Evolutionary conservation across 495 filamentous ascomycete species (phyloP).

Genomic region (Penicillium riverlandense): DNA sequence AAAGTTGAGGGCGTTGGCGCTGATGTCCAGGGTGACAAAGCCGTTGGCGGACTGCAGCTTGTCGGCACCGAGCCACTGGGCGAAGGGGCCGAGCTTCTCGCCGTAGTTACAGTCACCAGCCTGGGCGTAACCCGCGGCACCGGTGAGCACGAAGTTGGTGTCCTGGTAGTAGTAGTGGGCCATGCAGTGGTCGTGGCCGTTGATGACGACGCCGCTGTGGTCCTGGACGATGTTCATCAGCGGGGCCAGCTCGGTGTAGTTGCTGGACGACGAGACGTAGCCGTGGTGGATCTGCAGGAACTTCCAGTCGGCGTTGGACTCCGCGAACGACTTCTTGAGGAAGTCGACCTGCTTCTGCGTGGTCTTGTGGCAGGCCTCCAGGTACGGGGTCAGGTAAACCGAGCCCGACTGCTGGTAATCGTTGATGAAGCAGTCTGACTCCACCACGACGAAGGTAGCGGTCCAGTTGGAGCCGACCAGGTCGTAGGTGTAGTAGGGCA

Average conservation of each 20-base stretch:
- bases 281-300: slow-evolving; percentile 17
- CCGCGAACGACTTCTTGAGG: slow-evolving; percentile 8
- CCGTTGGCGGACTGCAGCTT: slow-evolving; percentile 11
- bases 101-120: slow-evolving; percentile 19
- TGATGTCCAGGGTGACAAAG: slow-evolving; percentile 18
- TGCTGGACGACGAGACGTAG: slow-evolving; percentile 9
- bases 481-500: slow-evolving; percentile 16
- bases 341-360: slow-evolving; percentile 13
- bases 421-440: slow-evolving; percentile 17
- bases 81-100: slow-evolving; percentile 9
- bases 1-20: slow-evolving; percentile 11
- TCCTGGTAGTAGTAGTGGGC: slow-evolving; percentile 15
- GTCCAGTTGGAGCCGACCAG: slow-evolving; percentile 13
- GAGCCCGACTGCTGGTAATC: slow-evolving; percentile 10
- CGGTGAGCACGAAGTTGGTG: slow-evolving; percentile 15
- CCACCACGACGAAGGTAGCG: slow-evolving; percentile 12
- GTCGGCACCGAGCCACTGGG: slow-evolving; percentile 15
- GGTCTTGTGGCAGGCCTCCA: slow-evolving; percentile 9
- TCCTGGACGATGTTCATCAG: slow-evolving; percentile 12
- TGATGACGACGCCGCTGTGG: slow-evolving; percentile 12
- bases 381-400: slow-evolving; percentile 12
- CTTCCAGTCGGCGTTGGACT: slow-evolving; percentile 12
- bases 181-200: slow-evolving; percentile 18
- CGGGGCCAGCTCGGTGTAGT: slow-evolving; percentile 14
- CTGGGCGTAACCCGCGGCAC: slow-evolving; percentile 10